A percentile compares a stretch with the other conserved stretches of the same genome.
Evolutionary conservation across 768 basidiomycete genomes (phyloP).

Genomic region (Boletus rufocinnamomeus): DNA sequence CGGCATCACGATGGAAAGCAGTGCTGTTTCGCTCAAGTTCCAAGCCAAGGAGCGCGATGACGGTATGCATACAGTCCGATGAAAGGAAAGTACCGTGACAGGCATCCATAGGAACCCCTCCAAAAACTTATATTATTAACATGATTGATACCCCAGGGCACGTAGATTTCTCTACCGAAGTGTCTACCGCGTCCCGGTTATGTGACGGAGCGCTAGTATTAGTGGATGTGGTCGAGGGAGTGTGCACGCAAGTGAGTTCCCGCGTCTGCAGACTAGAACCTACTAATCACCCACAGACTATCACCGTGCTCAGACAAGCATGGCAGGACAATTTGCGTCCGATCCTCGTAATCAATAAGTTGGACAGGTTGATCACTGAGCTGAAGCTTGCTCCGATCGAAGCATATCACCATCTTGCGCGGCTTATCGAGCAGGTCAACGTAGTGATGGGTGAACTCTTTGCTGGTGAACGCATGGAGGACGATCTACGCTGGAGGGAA

Average conservation of each 20-base stretch:
- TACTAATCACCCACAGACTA: conserved; percentile 58
- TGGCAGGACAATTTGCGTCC: conserved; percentile 89
- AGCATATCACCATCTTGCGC: conserved; percentile 91
- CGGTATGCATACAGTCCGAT: conserved; percentile 48
- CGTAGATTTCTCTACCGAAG: conserved; percentile 97
- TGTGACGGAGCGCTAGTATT: conserved; percentile 96
- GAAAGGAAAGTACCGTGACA: conserved; percentile 31
- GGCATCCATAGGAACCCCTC: conserved; percentile 49
- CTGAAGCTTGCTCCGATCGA: conserved; percentile 88
- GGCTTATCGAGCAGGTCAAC: conserved; percentile 95
- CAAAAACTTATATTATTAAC: conserved; percentile 82
- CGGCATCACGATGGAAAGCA: conserved; percentile 99
- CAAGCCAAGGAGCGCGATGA: conserved; percentile 69
- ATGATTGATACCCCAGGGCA: conserved; percentile 99
- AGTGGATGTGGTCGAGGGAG: conserved; percentile 96
- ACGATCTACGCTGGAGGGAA: conserved; percentile 92
- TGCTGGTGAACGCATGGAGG: conserved; percentile 94
- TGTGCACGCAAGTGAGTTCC: conserved; percentile 86
- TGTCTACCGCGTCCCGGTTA: conserved; percentile 89
- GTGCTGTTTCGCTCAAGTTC: conserved; percentile 89
- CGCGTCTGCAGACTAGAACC: neutral
- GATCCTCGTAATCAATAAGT: conserved; percentile 94
- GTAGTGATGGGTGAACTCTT: conserved; percentile 98
- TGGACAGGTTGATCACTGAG: conserved; percentile 93
- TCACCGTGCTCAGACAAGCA: conserved; percentile 92